Evolutionary conservation across 176 grass and related monocot species (phyloP).

Genomic region (Cymbopogon citratus): DNA sequence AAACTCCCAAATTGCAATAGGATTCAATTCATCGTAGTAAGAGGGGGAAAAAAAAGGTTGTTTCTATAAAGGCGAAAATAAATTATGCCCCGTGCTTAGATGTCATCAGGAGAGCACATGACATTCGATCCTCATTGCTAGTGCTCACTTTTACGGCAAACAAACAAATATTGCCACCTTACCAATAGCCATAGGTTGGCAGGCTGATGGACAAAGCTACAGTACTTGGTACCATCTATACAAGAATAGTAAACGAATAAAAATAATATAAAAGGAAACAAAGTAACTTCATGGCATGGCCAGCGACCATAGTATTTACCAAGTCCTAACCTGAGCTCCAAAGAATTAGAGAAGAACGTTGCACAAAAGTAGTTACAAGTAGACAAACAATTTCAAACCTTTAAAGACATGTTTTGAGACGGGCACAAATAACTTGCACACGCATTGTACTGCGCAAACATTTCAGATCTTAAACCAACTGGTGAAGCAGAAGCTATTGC

Average conservation of each 20-base stretch:
- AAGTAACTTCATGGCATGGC: background rate
- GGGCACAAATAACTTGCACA: background rate
- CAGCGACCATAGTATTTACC: background rate
- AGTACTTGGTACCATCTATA: background rate
- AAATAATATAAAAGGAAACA: background rate
- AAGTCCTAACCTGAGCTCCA: background rate
- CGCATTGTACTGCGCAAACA: background rate
- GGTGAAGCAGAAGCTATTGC: background rate
- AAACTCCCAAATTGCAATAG: background rate
- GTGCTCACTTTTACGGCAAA: conserved; percentile 6
- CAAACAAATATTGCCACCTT: background rate
- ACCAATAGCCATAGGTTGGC: background rate
- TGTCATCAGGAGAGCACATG: conserved; percentile 15
- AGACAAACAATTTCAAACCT: background rate
- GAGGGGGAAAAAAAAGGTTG: background rate
- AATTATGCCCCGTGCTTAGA: background rate
- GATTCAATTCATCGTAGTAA: background rate
- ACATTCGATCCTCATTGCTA: background rate
- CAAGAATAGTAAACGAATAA: background rate
- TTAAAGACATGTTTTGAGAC: background rate
- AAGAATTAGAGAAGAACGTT: background rate
- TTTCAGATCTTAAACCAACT: background rate
- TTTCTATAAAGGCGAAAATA: background rate
- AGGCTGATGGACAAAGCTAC: background rate
- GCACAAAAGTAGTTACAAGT: no score